These are phyloP conservation scores for Backusella liffmaniae DNA, from an alignment of 192 early-diverging fungal genomes.

Conservation along the genomic window DNA sequence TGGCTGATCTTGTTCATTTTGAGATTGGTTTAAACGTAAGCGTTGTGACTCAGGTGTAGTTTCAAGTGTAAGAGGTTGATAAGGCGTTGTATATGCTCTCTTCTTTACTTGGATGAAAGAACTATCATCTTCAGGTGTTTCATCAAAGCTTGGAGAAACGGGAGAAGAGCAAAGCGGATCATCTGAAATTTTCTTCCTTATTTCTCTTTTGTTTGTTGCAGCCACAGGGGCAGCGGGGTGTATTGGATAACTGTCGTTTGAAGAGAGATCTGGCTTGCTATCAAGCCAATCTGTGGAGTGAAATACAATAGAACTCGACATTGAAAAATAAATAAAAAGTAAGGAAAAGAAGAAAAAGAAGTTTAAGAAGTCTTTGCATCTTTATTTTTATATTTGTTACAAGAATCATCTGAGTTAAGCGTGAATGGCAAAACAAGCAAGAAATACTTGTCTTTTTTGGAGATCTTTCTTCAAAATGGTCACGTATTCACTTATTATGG, in stretches of 20 bases:
- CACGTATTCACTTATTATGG: not conserved
- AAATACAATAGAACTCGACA: not conserved
- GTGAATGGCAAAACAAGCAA: not conserved
- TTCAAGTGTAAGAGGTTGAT: not conserved
- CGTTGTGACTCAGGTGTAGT: not conserved
- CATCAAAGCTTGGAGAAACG: not conserved
- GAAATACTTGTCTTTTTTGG: not conserved
- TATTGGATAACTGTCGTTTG: not conserved
- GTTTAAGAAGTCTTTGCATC: not conserved
- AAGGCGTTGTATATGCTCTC: slow-evolving; percentile 9
- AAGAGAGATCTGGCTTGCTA: not conserved
- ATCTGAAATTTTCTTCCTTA: not conserved
- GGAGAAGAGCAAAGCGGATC: not conserved
- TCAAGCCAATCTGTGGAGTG: not conserved
- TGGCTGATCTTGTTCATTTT: not conserved
- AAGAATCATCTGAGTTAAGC: not conserved
- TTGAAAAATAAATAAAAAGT: not conserved
- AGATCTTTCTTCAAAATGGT: not conserved
- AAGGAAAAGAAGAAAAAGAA: not conserved
- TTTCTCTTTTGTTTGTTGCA: not conserved
- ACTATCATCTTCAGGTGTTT: not conserved
- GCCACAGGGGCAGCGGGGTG: not conserved
- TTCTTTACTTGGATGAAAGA: not conserved
- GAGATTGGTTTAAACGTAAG: not conserved
- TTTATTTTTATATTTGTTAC: slow-evolving; percentile 5